Conservation (phyloP, 176 grass and related monocot genomes). For the Lolium rigidum region DNA sequence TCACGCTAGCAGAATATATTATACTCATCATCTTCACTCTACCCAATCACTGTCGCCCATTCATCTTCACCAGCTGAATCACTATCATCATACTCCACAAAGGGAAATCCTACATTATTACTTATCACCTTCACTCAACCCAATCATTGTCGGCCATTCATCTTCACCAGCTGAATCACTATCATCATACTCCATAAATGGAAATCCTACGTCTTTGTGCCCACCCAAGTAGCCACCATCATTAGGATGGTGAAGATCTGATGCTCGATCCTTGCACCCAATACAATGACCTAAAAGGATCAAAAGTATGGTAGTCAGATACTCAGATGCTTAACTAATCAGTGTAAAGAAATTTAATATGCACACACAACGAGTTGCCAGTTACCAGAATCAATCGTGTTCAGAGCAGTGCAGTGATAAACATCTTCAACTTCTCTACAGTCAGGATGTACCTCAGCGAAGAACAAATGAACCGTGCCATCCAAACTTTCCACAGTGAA, state of each 20-base stretch:
- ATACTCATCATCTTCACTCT: background rate
- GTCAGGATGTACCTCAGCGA: constrained; percentile 6
- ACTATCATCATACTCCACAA: background rate
- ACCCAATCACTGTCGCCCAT: background rate
- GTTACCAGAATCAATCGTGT: background rate
- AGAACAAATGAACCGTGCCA: background rate
- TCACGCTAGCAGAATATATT: background rate
- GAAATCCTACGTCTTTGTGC: background rate
- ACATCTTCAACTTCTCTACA: background rate
- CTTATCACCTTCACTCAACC: no score
- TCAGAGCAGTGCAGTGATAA: constrained; percentile 2
- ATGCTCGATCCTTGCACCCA: background rate
- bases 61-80: background rate
- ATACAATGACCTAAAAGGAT: background rate
- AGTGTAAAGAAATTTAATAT: background rate
- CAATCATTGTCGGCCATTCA: background rate
- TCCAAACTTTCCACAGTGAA: constrained; percentile 11
- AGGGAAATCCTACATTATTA: no score
- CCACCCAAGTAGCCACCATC: background rate
- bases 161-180: background rate
- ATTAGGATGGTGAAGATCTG: background rate
- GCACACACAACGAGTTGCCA: background rate
- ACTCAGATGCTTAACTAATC: background rate
- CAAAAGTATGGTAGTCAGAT: background rate
- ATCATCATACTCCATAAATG: no score